Conservation (phyloP, 169 alveolate species). For the Plasmodium gonderi region DNA sequence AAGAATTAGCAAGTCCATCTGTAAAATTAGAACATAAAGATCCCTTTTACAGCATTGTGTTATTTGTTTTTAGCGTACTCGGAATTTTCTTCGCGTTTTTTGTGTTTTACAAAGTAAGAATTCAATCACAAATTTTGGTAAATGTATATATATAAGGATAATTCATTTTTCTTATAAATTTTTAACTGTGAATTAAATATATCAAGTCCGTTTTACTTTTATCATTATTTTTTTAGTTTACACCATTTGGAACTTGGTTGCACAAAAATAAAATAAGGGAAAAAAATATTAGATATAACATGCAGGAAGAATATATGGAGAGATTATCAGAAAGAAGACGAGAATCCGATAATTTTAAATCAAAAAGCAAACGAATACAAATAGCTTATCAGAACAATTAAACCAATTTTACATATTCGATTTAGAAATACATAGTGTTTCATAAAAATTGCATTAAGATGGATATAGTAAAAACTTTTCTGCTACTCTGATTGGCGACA, state of each 20-base stretch:
- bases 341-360: neutral
- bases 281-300: neutral
- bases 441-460: neutral
- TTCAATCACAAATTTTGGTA: neutral
- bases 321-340: neutral
- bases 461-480: neutral
- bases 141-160: neutral
- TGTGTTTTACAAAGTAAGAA: neutral
- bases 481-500: neutral
- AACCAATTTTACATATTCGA: neutral
- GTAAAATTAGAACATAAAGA: neutral
- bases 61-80: neutral
- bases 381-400: neutral
- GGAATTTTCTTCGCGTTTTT: neutral
- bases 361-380: neutral
- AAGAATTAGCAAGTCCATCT: neutral
- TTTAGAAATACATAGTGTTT: neutral
- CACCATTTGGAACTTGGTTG: neutral
- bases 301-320: neutral
- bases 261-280: neutral
- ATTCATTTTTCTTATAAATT: neutral
- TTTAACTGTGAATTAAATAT: neutral
- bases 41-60: neutral
- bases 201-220: neutral
- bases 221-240: neutral